Evolutionary conservation across 768 basidiomycete genomes (phyloP).

Genomic region (Chiua virens): DNA sequence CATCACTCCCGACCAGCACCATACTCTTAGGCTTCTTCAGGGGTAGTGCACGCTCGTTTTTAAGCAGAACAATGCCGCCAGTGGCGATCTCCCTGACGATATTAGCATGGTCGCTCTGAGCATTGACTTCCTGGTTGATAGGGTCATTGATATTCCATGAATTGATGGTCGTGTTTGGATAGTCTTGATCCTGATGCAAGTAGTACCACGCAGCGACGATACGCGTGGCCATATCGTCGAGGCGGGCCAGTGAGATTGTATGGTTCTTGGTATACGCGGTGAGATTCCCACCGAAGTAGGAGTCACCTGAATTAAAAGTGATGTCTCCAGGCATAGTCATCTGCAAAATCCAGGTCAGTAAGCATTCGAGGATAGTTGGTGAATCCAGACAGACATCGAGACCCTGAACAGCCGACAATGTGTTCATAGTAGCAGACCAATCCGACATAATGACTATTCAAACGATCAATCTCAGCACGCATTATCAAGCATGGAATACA

Average conservation of each 20-base stretch:
- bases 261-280: constrained; percentile 60
- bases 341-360: constrained; percentile 31
- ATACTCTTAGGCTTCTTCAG: constrained; percentile 58
- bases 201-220: constrained; percentile 66
- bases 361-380: no score
- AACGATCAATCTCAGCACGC: neutral
- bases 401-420: constrained; percentile 55
- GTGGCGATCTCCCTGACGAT: constrained; percentile 63
- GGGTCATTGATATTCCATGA: constrained; percentile 30
- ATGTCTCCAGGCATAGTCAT: constrained; percentile 77
- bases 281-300: constrained; percentile 61
- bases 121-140: constrained; percentile 48
- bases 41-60: constrained; percentile 62
- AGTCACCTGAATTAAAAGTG: constrained; percentile 34
- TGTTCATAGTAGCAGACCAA: constrained; percentile 57
- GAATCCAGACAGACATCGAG: constrained; percentile 49
- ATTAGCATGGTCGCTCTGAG: constrained; percentile 52
- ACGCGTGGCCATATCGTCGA: constrained; percentile 73
- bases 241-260: constrained; percentile 53
- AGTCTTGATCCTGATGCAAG: constrained; percentile 31
- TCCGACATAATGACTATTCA: constrained; percentile 55
- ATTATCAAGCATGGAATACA: neutral
- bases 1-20: constrained; percentile 62
- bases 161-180: constrained; percentile 26
- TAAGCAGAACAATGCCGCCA: constrained; percentile 65